Evolutionary conservation across 108 stramenopile species (phyloP).

Genomic region (Epipyxis sp.): DNA sequence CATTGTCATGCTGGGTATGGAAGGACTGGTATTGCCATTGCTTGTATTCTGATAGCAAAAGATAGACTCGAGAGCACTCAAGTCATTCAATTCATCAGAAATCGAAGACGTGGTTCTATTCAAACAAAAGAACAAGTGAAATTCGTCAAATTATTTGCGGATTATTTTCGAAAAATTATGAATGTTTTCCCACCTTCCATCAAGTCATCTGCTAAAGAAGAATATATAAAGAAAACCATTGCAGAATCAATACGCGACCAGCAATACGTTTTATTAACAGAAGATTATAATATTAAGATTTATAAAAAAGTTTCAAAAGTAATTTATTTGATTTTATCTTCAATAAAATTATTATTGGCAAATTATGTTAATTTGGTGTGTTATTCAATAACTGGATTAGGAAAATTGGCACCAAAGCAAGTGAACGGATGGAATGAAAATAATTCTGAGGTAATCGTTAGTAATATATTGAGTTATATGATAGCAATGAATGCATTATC

Average conservation of each 20-base stretch:
- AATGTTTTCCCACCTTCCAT: neutral
- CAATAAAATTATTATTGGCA: neutral
- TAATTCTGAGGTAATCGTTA: too few species aligned
- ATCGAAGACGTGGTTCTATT: slow-evolving; percentile 2
- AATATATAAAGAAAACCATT: slow-evolving; percentile 12
- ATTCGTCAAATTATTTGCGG: neutral
- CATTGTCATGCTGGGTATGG: slow-evolving; percentile 55
- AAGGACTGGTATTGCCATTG: slow-evolving; percentile 46
- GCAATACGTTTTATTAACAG: neutral
- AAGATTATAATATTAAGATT: neutral
- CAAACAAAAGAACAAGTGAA: slow-evolving; percentile 7
- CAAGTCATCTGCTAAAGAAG: neutral
- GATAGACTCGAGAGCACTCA: slow-evolving; percentile 8
- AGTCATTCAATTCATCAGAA: neutral
- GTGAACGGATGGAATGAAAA: neutral
- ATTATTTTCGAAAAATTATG: neutral
- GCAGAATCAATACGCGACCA: neutral
- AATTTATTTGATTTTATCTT: neutral
- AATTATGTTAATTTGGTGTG: neutral
- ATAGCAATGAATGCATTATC: slow-evolving; percentile 1
- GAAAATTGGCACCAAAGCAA: neutral
- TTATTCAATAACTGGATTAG: neutral
- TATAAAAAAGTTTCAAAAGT: neutral
- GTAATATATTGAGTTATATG: too few species aligned
- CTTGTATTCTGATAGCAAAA: slow-evolving; percentile 41